Base-by-base conservation (phyloP, 1,284 basidiomycete genomes). In the Ceratobasidium sp. region DNA sequence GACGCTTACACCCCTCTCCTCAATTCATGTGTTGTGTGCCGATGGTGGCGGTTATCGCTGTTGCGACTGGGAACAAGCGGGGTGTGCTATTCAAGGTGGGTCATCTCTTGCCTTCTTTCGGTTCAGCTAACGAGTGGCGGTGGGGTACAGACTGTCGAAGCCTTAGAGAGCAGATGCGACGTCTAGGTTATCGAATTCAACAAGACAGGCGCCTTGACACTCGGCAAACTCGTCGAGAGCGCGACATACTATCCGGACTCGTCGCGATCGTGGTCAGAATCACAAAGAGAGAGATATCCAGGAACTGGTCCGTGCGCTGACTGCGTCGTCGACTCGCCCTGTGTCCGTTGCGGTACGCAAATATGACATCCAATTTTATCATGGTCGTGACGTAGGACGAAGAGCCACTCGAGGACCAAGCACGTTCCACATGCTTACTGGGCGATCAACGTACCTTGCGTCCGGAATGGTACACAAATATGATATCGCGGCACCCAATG, bases 261-360 rank as follows among this genome's bases (percentile, higher is more conserved):
- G 10, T 13, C 55, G 28, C 20, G 5, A 26, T 4, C 9, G n/a
- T 66, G 73, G 73, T 28, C 33, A 49, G 46, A 42, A 20, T 56
- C 63, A 20, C 33, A 33, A 33, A 33, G 73, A 76, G 28, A 15
- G 61, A 44, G 63, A 55, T 6, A 58, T 67, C 64, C 63, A 67
- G 15, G 33, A 9, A 42, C 20, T 76, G 46, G 63, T 76, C 53
- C 63, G 73, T 53, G 73, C 39, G 33, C 40, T 76, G 63, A 76
- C 73, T 40, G 73, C 33, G 90, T 1, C 95, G 94, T 84, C 94
- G 92, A 1, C 84, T 3, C 73, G 67, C 51, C 73, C 73, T 15
- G 72, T 76, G 72, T 76, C 72, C 28, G 72, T 49, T 23, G 72
- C 72, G 60, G 72, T 76, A 67, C 63, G 33, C 33, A 33, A 33